phyloP scores from a whole-genome alignment of 148 eudicot species.

The Drosera capensis region DNA sequence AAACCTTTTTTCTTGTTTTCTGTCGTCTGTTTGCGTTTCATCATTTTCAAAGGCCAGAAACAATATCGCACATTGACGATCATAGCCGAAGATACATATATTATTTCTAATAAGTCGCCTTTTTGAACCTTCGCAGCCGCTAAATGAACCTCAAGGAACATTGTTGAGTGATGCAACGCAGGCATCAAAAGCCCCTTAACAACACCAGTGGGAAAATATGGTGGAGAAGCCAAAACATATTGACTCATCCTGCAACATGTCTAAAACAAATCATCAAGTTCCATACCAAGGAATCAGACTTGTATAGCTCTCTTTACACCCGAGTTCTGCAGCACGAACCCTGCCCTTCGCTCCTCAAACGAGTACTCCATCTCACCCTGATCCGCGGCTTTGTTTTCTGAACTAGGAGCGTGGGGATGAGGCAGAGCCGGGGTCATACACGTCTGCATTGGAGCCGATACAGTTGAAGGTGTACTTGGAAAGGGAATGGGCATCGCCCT shows the following conservation, averaged over 20 bases:
- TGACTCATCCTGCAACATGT: not conserved
- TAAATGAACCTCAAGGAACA: no score
- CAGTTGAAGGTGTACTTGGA: conserved; percentile 31
- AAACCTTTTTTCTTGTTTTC: no score
- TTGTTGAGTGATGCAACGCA: no score
- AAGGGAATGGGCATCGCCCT: conserved; percentile 21
- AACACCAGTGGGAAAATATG: conserved; percentile 7
- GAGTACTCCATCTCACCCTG: conserved; percentile 74
- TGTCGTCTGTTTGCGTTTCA: no score
- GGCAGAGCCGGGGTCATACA: conserved; percentile 27
- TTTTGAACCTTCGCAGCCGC: no score
- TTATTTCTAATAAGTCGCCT: no score
- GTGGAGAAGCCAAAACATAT: conserved; percentile 4
- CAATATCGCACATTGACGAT: no score
- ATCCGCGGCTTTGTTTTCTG: conserved; percentile 16
- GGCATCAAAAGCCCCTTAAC: no score
- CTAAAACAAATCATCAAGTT: not conserved
- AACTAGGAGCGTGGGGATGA: conserved; percentile 7
- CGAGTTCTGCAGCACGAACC: conserved; percentile 36
- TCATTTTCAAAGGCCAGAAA: no score
- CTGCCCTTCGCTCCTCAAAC: conserved; percentile 65
- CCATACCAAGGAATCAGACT: conserved; percentile 10
- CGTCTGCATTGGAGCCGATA: conserved; percentile 39
- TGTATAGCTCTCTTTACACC: conserved; percentile 18
- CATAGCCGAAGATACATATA: no score